These are phyloP conservation scores for Vitis riparia DNA, from an alignment of 164 flowering plant species.

Conservation along the genomic window DNA sequence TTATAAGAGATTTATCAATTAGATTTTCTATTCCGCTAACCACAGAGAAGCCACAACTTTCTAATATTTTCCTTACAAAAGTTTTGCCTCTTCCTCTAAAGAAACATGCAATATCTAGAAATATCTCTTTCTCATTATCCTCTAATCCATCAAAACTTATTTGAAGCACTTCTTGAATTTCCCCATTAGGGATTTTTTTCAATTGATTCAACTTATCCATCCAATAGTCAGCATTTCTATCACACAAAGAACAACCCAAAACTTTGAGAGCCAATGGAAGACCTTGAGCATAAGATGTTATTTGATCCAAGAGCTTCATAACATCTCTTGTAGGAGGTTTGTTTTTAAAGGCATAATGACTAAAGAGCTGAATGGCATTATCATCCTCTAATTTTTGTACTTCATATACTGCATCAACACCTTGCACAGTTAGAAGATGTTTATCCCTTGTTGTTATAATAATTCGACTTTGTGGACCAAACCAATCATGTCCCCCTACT, in stretches of 20 bases:
- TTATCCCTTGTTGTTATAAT: conserved; percentile 11
- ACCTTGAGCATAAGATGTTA: conserved; percentile 2
- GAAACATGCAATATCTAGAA: conserved; percentile 15
- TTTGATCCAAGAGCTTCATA: background rate
- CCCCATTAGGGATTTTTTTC: too few relatives aligned
- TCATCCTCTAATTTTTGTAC: background rate
- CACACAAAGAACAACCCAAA: background rate
- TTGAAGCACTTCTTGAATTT: too few relatives aligned
- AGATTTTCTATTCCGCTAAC: background rate
- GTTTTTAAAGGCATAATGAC: conserved; percentile 1
- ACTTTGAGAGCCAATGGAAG: conserved; percentile 9
- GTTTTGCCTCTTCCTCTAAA: background rate
- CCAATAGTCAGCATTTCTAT: background rate
- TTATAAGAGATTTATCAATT: background rate
- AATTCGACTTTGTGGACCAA: conserved; percentile 19
- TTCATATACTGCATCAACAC: background rate
- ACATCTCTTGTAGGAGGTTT: background rate
- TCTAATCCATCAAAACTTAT: background rate
- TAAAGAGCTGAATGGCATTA: background rate
- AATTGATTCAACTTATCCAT: too few relatives aligned
- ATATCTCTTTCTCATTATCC: conserved; percentile 1
- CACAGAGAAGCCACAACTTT: background rate
- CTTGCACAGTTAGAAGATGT: background rate
- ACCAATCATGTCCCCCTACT: conserved; percentile 9
- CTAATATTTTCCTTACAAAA: background rate